These are phyloP conservation scores for Colletotrichum tabaci DNA, from an alignment of 2,329 filamentous ascomycete species.

Conservation along the genomic window DNA sequence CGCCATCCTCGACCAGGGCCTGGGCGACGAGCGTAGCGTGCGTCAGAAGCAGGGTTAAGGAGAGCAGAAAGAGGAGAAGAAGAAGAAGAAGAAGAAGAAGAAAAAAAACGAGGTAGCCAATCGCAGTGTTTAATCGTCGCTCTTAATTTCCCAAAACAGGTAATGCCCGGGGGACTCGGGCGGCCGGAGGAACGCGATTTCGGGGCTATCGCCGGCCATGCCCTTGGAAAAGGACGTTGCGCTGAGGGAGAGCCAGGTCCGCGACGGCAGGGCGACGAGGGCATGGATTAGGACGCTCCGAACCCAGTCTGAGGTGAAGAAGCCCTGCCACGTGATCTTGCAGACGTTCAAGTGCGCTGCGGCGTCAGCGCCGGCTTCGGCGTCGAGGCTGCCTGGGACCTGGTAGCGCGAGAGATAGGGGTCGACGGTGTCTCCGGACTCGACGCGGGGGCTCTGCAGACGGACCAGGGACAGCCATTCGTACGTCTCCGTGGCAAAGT, in stretches of 20 bases:
- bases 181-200: conserved; percentile 69
- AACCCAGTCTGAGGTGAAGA: conserved; percentile 69
- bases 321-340: conserved; percentile 72
- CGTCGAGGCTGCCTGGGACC: conserved; percentile 59
- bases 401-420: conserved; percentile 78
- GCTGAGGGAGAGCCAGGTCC: conserved; percentile 70
- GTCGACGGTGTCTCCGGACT: conserved; percentile 72
- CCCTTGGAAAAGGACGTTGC: conserved; percentile 66
- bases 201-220: conserved; percentile 60
- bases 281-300: conserved; percentile 63
- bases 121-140: conserved; percentile 50
- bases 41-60: conserved; percentile 72
- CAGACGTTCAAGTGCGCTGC: conserved; percentile 55
- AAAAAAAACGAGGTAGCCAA: background rate
- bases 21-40: conserved; percentile 76
- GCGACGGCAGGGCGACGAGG: conserved; percentile 58
- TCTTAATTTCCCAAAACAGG: conserved; percentile 72
- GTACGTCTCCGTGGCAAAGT: conserved; percentile 74
- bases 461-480: conserved; percentile 83
- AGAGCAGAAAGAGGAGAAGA: background rate
- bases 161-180: conserved; percentile 66
- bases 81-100: conserved; percentile 5
- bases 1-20: conserved; percentile 77
- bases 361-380: conserved; percentile 43
- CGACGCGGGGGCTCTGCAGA: conserved; percentile 76